These are phyloP conservation scores for Ammopiptanthus mongolicus DNA, from an alignment of 306 rosid genomes.

Conservation along the genomic window DNA sequence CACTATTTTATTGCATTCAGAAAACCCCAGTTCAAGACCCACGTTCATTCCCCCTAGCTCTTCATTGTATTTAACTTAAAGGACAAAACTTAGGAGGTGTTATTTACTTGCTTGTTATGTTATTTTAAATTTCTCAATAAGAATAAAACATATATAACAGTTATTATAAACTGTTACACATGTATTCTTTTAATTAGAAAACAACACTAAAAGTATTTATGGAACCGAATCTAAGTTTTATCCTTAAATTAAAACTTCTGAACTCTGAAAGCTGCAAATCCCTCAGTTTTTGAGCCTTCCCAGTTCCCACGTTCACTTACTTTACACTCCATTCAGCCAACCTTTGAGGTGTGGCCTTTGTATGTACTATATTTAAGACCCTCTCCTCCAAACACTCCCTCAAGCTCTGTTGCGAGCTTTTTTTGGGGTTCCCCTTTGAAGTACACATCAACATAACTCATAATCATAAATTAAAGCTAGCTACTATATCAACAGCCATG, in stretches of 20 bases:
- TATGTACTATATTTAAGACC: neutral
- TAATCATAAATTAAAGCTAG: neutral
- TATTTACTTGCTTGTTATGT: no score
- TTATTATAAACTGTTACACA: no score
- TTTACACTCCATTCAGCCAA: slow-evolving; percentile 32
- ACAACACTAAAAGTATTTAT: no score
- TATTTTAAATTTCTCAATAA: no score
- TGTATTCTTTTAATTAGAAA: no score
- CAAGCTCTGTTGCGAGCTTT: slow-evolving; percentile 7
- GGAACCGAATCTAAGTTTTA: no score
- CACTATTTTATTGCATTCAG: slow-evolving; percentile 19
- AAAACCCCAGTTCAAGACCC: slow-evolving; percentile 14
- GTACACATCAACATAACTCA: neutral
- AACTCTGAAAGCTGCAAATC: slow-evolving; percentile 40
- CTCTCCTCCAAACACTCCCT: neutral
- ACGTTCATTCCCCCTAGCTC: slow-evolving; percentile 61
- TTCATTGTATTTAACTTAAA: neutral
- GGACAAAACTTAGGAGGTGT: no score
- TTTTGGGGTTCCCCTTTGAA: neutral
- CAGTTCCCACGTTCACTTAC: slow-evolving; percentile 61
- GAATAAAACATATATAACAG: no score
- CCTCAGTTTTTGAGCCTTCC: slow-evolving; percentile 53
- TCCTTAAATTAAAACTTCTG: slow-evolving; percentile 1
- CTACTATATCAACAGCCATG: slow-evolving; percentile 23
- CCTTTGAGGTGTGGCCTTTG: neutral